phyloP scores from a whole-genome alignment of 2,329 filamentous ascomycete species.

The Nothomitra cinnamomea region DNA sequence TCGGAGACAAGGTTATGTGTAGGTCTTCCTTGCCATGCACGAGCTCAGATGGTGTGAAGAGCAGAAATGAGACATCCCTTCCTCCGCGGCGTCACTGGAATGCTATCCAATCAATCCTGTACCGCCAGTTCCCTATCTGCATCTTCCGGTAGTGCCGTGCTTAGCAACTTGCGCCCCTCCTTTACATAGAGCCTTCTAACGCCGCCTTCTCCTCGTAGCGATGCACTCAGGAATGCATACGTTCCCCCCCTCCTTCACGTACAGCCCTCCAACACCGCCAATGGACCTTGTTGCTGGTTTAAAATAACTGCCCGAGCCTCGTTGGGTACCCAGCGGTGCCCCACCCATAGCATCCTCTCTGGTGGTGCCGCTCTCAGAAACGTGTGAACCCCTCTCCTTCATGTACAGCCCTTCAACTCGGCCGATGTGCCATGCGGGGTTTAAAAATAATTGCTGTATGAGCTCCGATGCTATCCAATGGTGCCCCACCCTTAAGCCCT shows the following conservation, averaged over 20 bases:
- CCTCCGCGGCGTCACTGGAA: neutral
- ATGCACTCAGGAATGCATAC: neutral
- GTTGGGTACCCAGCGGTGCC: neutral
- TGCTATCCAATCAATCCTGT: constrained; percentile 2
- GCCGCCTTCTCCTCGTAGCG: neutral
- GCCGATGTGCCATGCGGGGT: neutral
- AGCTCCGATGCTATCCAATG: no score
- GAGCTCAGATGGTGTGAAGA: neutral
- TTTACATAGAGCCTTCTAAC: neutral
- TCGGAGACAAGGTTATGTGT: neutral
- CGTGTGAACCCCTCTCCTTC: neutral
- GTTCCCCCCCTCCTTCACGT: neutral
- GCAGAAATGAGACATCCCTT: neutral
- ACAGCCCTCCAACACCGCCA: neutral
- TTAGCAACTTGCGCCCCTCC: neutral
- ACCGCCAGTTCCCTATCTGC: neutral
- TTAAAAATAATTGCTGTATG: neutral
- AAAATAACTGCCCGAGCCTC: neutral
- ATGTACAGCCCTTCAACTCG: neutral
- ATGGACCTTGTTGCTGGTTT: neutral
- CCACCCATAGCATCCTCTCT: constrained; percentile 1
- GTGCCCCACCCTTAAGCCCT: neutral
- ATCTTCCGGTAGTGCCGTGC: neutral
- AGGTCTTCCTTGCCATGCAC: neutral
- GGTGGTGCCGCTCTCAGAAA: neutral